A percentile compares a stretch with the other conserved stretches of the same genome.
Conservation (phyloP, 1,139 yeast genomes). For the Eremothecium sinecaudum region DNA sequence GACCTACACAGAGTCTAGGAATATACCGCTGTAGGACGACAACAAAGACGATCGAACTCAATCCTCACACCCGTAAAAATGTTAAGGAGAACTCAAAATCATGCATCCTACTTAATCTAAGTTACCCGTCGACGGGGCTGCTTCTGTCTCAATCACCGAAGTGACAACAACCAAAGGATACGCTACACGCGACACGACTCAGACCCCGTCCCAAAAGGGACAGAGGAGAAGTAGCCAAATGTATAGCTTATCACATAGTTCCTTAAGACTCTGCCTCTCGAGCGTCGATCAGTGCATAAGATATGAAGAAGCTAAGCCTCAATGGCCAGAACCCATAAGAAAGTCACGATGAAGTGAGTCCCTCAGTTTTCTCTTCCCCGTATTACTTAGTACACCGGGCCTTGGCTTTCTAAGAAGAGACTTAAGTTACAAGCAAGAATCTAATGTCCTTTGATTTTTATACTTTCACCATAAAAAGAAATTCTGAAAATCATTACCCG, state of each 20-base stretch:
- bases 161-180: constrained; percentile 28
- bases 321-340: constrained; percentile 26
- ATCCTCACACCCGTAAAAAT: constrained; percentile 24
- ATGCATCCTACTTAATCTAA: constrained; percentile 40
- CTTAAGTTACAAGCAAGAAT: too few relatives aligned
- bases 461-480: not conserved
- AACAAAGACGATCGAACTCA: constrained; percentile 46
- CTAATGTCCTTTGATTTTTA: too few relatives aligned
- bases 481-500: not conserved
- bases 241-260: constrained; percentile 11
- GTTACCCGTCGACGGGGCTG: constrained; percentile 85
- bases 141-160: constrained; percentile 50
- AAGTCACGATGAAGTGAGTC: constrained; percentile 20
- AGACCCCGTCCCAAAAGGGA: constrained; percentile 48
- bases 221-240: constrained; percentile 32
- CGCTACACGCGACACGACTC: constrained; percentile 35
- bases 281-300: constrained; percentile 59
- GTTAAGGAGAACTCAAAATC: constrained; percentile 64
- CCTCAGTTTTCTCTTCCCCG: constrained; percentile 21
- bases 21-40: constrained; percentile 55
- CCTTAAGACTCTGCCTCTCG: constrained; percentile 43
- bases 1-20: constrained; percentile 86
- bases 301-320: constrained; percentile 26
- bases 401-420: too few relatives aligned
- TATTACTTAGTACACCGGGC: constrained; percentile 39